These are phyloP conservation scores for Tetracladium maxilliforme DNA, from an alignment of 2,329 filamentous ascomycete species.

Conservation along the genomic window DNA sequence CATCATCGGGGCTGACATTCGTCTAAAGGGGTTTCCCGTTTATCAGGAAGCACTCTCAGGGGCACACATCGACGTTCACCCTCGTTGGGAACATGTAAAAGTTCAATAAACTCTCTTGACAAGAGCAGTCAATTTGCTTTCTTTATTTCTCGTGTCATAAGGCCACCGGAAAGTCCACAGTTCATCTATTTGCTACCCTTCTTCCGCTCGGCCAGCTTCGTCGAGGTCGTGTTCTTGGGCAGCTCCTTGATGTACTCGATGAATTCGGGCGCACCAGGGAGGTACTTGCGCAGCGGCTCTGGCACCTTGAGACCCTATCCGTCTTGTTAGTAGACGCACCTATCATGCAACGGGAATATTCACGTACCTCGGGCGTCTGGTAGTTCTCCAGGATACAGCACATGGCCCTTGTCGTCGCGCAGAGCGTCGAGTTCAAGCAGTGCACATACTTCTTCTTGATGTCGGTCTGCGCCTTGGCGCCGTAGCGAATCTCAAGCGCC, in stretches of 20 bases:
- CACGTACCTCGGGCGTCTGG: slow-evolving; percentile 66
- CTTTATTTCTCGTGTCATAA: too few species aligned
- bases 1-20: too few species aligned
- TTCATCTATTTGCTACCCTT: slow-evolving; percentile 2
- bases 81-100: too few species aligned
- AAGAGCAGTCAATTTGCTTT: too few species aligned
- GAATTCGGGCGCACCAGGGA: slow-evolving; percentile 80
- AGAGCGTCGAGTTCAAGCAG: slow-evolving; percentile 78
- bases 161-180: slow-evolving; percentile 16
- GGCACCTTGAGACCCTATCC: slow-evolving; percentile 61
- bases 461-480: slow-evolving; percentile 73
- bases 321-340: slow-evolving; percentile 10
- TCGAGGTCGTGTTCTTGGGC: slow-evolving; percentile 56
- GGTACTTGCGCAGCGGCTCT: slow-evolving; percentile 73
- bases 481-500: slow-evolving; percentile 84
- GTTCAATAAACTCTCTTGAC: too few species aligned
- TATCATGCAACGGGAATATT: neutral
- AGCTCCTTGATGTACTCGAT: slow-evolving; percentile 79
- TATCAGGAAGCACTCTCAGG: too few species aligned
- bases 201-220: slow-evolving; percentile 31
- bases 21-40: too few species aligned
- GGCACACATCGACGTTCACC: too few species aligned
- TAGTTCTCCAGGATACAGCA: slow-evolving; percentile 97
- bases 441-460: slow-evolving; percentile 89
- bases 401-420: slow-evolving; percentile 79